Evolutionary conservation across 306 rosid species (phyloP), one percentile per base, ranked within the genome.

Genomic region (Phaseolus lunatus): DNA sequence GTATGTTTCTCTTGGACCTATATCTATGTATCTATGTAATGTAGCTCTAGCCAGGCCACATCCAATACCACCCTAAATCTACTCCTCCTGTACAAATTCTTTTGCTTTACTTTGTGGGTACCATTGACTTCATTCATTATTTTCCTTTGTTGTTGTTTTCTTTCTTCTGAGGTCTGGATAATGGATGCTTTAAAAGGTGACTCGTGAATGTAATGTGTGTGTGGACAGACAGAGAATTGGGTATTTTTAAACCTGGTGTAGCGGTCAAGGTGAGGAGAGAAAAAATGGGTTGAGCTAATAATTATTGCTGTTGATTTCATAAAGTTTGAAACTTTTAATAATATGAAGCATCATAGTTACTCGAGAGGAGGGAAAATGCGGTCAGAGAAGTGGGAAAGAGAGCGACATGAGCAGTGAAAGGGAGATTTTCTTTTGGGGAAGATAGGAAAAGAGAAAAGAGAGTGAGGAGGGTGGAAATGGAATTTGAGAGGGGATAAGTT

Each of bases 301-400:
- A 56, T 77, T 14, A 76, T 78, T 67, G 80, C 27, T 1, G 65
- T 81, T 72, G 80, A 71, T 57, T 71, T 72, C 70, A 66, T 80
- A 59, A 77, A 72, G 85, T 43, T 22, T 4, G 12, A 10, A 72
- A 26, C 31, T 80, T 84, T 72, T 72, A 70, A 77, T 77, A 77
- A 58, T 72, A 72, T 49, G 82, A 20, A 49, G 69, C 57, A 69
- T 78, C 68, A 82, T 70, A 33, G 75, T 82, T 70, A 72, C 74
- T 76, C 61, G 75, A 81, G 78, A 76, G 29, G 43, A 69, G 65
- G 54, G 69, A 70, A 73, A 78, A 83, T 67, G 77, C 73, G 77
- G 86, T 83, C 78, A 73, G 80, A 83, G 83, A 83, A 78, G 80
- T 69, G 80, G 86, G 83, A 83, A 78, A 83, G 86, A 78, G 53